Conservation (phyloP, 305 asterid genomes). For the Fraxinus albicans region DNA sequence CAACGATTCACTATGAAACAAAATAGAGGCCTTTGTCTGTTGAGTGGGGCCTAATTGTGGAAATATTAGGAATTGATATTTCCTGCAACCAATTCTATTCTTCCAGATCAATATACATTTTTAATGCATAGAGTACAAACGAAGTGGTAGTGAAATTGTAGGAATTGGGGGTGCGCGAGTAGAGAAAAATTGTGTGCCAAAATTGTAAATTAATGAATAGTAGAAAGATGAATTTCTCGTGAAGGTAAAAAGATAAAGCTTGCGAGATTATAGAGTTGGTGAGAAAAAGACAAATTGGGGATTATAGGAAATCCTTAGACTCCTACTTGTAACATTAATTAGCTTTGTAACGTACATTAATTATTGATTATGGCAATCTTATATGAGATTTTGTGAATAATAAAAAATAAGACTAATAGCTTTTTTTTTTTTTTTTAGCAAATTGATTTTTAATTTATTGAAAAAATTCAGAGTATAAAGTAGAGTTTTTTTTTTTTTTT, state of each 20-base stretch:
- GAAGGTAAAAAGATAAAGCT: background rate
- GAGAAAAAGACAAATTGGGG: constrained; percentile 29
- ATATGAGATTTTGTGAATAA: background rate
- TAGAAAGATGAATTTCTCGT: constrained; percentile 31
- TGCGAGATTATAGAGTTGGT: background rate
- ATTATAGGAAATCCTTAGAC: constrained; percentile 15
- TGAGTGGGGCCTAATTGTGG: constrained; percentile 35
- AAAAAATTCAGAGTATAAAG: too few species aligned
- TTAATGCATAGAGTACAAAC: background rate
- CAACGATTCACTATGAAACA: constrained; percentile 37
- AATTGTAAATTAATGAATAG: background rate
- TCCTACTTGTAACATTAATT: background rate
- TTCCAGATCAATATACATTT: constrained; percentile 25
- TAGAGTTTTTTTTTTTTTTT: too few species aligned
- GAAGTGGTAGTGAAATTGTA: background rate
- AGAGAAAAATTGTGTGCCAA: background rate
- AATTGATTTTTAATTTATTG: too few species aligned
- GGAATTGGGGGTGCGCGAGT: constrained; percentile 14
- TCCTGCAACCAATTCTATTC: constrained; percentile 11
- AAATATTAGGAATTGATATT: constrained; percentile 20
- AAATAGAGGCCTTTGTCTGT: constrained; percentile 41
- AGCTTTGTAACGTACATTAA: background rate
- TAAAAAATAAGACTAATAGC: too few species aligned
- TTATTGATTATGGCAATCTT: constrained; percentile 8
- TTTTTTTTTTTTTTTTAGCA: too few species aligned